phyloP scores from a whole-genome alignment of 129 eudicot genomes.

The Mikania micrantha region DNA sequence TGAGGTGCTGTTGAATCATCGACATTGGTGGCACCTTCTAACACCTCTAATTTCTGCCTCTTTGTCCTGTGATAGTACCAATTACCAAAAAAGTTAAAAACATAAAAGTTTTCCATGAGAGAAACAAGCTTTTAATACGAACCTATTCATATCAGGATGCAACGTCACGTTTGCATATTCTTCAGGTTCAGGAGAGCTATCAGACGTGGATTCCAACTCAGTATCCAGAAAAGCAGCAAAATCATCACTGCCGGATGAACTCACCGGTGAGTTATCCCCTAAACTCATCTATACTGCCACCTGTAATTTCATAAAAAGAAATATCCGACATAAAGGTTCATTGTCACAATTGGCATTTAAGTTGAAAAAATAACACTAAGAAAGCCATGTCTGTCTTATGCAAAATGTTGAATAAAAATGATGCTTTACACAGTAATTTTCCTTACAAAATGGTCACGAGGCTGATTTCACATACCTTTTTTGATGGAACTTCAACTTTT shows the following conservation, averaged over 20 bases:
- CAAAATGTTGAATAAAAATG: background rate
- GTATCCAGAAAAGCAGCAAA: slow-evolving; percentile 46
- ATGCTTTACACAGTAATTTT: background rate
- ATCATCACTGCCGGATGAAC: slow-evolving; percentile 50
- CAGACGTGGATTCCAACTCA: slow-evolving; percentile 41
- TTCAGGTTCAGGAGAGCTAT: slow-evolving; percentile 30
- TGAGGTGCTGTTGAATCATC: slow-evolving; percentile 26
- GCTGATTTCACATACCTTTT: background rate
- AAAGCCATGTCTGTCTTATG: background rate
- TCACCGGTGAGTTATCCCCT: slow-evolving; percentile 33
- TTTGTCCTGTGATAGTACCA: slow-evolving; percentile 35
- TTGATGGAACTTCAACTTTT: background rate
- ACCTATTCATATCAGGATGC: slow-evolving; percentile 25
- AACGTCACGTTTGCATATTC: slow-evolving; percentile 22
- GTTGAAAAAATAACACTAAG: background rate
- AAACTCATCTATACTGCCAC: slow-evolving; percentile 37
- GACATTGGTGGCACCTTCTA: slow-evolving; percentile 18
- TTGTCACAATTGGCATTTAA: background rate
- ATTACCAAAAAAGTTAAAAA: background rate
- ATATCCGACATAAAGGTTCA: background rate
- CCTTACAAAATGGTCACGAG: background rate
- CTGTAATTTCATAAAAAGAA: slow-evolving; percentile 9
- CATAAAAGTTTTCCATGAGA: background rate
- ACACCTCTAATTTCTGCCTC: slow-evolving; percentile 48
- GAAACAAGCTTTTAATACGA: background rate